Base-by-base conservation (phyloP, 805 yeast species). In the Torulaspora franciscae region DNA sequence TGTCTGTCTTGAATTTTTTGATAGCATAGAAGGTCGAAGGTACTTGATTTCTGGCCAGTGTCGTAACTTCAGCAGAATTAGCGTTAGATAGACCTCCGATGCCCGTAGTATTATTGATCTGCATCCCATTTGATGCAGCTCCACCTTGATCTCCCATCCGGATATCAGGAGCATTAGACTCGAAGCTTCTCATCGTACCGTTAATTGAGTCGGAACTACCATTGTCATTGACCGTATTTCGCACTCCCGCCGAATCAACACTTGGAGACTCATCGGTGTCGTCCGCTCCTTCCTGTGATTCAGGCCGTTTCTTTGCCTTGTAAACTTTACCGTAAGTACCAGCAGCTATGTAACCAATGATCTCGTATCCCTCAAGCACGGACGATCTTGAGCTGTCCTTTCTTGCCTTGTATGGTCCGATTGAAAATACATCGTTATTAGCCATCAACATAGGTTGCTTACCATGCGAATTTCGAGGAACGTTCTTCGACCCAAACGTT, bases 241-340 rank as follows among this genome's bases (percentile, higher is more conserved):
- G 37, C 29, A 42, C 10, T n/a, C 45, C 45, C 13, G 22, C 32
- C 17, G 28, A 19, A 13, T 45, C 47, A 14, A 29, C 44, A 10
- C 32, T 35, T 17, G 34, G 32, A 28, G 24, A 11, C 14, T 37
- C 36, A 40, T 39, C 46, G 22, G 25, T 39, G 8, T 27, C 29
- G 6, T 11, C 19, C 11, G 25, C 34, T 13, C 30, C 29, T 24
- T 45, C 49, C 35, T 25, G 37, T 19, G 37, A 13, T 24, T 35
- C 37, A 24, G 45, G 25, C 26, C 52, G 49, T 7, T 81, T 73
- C 49, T 77, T 76, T 6, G 97, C 98, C 62, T 93, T 91, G 70
- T 89, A 93, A 15, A 93, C 99, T 62, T 87, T 89, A 46, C 99
- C 99, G 65, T 93, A 93, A 0, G 99, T 93, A 32, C 99, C 99